A percentile compares a stretch with the other conserved stretches of the same genome.
Conservation (phyloP, 2,329 filamentous ascomycete species). For the Colletotrichum sansevieriae region DNA sequence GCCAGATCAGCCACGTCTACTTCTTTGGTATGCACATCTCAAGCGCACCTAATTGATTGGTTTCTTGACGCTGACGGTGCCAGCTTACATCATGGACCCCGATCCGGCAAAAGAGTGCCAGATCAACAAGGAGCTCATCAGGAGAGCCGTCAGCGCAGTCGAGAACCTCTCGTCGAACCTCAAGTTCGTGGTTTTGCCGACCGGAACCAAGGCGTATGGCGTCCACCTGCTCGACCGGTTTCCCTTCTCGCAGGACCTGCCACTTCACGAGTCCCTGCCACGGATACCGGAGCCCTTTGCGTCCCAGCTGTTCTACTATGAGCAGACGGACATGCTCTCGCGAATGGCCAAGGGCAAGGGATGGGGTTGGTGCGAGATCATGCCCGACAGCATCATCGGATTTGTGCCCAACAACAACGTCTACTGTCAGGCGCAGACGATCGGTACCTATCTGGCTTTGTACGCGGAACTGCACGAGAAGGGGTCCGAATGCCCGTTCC, state of each 20-base stretch:
- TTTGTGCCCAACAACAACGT: conserved; percentile 59
- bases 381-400: conserved; percentile 58
- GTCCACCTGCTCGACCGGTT: conserved; percentile 48
- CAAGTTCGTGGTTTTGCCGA: conserved; percentile 56
- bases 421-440: conserved; percentile 56
- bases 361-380: conserved; percentile 59
- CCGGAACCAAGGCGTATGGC: conserved; percentile 56
- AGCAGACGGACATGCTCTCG: conserved; percentile 56
- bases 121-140: conserved; percentile 55
- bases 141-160: conserved; percentile 53
- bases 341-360: conserved; percentile 52
- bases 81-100: conserved; percentile 53
- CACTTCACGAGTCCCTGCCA: conserved; percentile 54
- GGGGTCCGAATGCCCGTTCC: conserved; percentile 52
- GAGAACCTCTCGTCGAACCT: conserved; percentile 54
- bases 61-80: background rate
- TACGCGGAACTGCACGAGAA: conserved; percentile 53
- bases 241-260: conserved; percentile 49
- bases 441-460: conserved; percentile 54
- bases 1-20: conserved; percentile 55
- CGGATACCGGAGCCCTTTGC: conserved; percentile 57
- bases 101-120: conserved; percentile 49
- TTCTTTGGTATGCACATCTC: conserved; percentile 51
- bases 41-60: no score
- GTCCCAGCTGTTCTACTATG: conserved; percentile 61